Evolutionary conservation across 2,329 filamentous ascomycete genomes (phyloP), one percentile per base, ranked within the genome.

Genomic region (Bipolaris gigantea): DNA sequence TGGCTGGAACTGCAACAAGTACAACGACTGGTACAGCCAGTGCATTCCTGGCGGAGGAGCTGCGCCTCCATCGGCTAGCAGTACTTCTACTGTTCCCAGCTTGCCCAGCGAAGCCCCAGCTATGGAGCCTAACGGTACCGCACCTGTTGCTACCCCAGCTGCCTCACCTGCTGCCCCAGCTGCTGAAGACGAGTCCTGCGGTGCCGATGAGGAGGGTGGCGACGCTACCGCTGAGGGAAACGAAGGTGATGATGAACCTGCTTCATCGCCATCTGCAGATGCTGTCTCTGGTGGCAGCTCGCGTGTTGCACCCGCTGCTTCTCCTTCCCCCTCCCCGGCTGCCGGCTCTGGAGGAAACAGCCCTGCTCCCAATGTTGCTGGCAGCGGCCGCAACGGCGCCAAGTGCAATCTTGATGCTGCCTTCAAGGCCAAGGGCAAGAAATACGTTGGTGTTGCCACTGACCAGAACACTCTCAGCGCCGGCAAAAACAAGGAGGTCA

Each of bases 381-480:
- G 49, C 13, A 61, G 39, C 19, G 57, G 63, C 5, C 49, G 63
- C 35, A 61, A 65, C 19, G 66, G 65, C 4, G 67, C 53, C 10
- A 33, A 54, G 11, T 70, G 67, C 59, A 62, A 62, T 50, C 83
- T 81, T 72, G 76, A 87, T 57, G 79, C 86, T 66, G 68, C 70
- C 13, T 68, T 87, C 74, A 82, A 83, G 67, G 80, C 81, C 53
- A 81, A 83, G 63, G 86, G 86, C 57, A 89, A 89, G 76, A 77
- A 82, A 59, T 89, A 89, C 74, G 83, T 82, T 50, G 87, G 87
- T 59, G 81, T 80, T 13, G 79, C 76, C 50, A 77, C 81, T 1
- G 85, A 89, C 65, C 76, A 82, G 64, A 75, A 75, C 56, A 78
- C 75, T 10, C 79, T 89, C 4, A 75, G 68, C 32, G 68, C 75